Evolutionary conservation across 345 rosid species (phyloP), one percentile per base, ranked within the genome.

Genomic region (Turritis glabra): DNA sequence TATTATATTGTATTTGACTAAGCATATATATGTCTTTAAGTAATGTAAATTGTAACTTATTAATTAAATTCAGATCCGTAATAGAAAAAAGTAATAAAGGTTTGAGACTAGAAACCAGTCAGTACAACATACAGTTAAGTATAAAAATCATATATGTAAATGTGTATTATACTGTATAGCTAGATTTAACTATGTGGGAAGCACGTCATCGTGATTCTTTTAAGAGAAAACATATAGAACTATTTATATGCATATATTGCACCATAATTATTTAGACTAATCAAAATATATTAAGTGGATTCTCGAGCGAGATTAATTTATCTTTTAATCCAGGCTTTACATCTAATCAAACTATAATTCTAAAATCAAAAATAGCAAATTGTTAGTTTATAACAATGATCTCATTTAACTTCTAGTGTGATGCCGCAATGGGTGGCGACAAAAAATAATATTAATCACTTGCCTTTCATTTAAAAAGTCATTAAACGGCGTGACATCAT

Each of bases 401-500:
- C 18, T 57, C n/a, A 22, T 33, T 56, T 57, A 77, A 63, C 66
- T 71, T 77, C 30, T 77, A 70, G 80, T 58, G 59, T 71, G 77
- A 57, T 71, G 62, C 72, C 73, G 68, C 72, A 50, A 58, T 23
- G 71, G 60, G 55, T 69, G 66, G 76, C 44, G 67, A 48, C 48
- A 65, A 65, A 57, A 50, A 47, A 25, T 32, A 38, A 29, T 63
- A 64, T 47, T 64, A 64, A 56, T 47, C 61, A 64, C 61, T 71
- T 76, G 25, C 33, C 44, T 62, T 50, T 71, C 67, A 40, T 77
- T 53, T 27, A 15, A 64, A 50, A 64, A 47, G 19, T 64, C 38
- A 77, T 71, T 56, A 64, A 69, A 56, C 21, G 11, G 29, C n/a
- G 72, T 77, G 80, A 77, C 76, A 48, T 77, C 80, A 77, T 21